These are phyloP conservation scores for Neofusicoccum laricinum DNA, from an alignment of 2,329 filamentous ascomycete species.

Conservation along the genomic window DNA sequence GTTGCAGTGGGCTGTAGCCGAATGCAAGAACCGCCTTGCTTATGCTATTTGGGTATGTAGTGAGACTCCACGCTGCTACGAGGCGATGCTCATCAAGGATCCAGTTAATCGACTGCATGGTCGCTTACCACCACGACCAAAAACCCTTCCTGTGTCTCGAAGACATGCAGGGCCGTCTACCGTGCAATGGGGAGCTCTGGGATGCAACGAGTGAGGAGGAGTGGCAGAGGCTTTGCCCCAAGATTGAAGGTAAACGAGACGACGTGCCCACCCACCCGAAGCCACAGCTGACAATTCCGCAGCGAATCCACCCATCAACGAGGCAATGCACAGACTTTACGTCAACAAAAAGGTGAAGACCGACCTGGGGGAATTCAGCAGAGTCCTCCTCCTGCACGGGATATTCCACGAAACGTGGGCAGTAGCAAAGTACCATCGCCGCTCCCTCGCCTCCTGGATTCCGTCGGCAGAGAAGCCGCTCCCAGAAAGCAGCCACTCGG, in stretches of 20 bases:
- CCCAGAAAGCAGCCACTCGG: constrained; percentile 22
- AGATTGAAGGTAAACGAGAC: background rate
- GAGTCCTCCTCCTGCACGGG: constrained; percentile 50
- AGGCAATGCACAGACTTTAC: constrained; percentile 46
- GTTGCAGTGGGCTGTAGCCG: background rate
- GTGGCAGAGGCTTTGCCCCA: constrained; percentile 19
- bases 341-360: constrained; percentile 47
- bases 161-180: constrained; percentile 1
- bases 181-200: constrained; percentile 25
- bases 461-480: constrained; percentile 22
- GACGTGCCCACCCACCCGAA: background rate
- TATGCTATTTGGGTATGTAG: background rate
- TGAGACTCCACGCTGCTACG: too few species aligned
- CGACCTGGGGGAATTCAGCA: constrained; percentile 48
- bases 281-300: background rate
- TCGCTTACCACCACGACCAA: constrained; percentile 10
- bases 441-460: constrained; percentile 41
- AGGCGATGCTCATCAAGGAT: background rate
- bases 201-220: constrained; percentile 21
- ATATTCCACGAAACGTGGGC: constrained; percentile 51
- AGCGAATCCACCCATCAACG: constrained; percentile 34
- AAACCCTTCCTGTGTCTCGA: constrained; percentile 1
- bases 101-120: background rate
- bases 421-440: constrained; percentile 45
- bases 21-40: background rate